Percentiles rank a stretch among this genome's conserved stretches.
phyloP scores from a whole-genome alignment of 495 filamentous ascomycete genomes.

The Hypoxylon trugodes region DNA sequence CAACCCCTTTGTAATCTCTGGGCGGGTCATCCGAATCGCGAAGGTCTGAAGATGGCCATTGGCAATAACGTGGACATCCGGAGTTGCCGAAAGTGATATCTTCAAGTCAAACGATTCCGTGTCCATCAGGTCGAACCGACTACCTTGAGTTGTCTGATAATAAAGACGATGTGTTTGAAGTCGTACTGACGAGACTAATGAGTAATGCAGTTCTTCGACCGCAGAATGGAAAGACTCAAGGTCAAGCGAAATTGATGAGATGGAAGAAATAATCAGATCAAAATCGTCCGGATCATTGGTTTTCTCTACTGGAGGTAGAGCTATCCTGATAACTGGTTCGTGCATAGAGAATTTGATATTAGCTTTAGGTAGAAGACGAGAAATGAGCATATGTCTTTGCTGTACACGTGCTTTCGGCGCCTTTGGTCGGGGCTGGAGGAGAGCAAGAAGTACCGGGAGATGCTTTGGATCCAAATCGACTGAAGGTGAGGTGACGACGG shows the following conservation, averaged over 20 bases:
- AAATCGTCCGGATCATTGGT: conserved; percentile 79
- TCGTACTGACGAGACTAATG: conserved; percentile 79
- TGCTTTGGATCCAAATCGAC: conserved; percentile 95
- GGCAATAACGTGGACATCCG: conserved; percentile 82
- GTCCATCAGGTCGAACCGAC: conserved; percentile 83
- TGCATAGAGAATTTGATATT: conserved; percentile 95
- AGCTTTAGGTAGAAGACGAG: conserved; percentile 92
- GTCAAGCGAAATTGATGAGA: conserved; percentile 91
- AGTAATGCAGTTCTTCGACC: conserved; percentile 85
- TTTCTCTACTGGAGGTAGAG: conserved; percentile 72
- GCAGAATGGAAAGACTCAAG: conserved; percentile 93
- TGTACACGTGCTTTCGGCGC: conserved; percentile 54
- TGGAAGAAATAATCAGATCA: conserved; percentile 91
- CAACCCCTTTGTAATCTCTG: conserved; percentile 90
- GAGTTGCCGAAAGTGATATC: conserved; percentile 81
- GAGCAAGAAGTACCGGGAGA: conserved; percentile 82
- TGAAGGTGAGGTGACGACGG: conserved; percentile 94
- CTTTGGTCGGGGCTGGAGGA: conserved; percentile 68
- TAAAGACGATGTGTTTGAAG: conserved; percentile 91
- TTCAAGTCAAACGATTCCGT: conserved; percentile 89
- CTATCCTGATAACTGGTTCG: conserved; percentile 90
- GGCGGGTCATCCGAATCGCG: conserved; percentile 85
- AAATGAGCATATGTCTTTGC: conserved; percentile 74
- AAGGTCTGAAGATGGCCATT: conserved; percentile 85
- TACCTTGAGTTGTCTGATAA: conserved; percentile 86